Evolutionary conservation across 495 filamentous ascomycete species (phyloP).

Genomic region (Tetracladium marchalianum): DNA sequence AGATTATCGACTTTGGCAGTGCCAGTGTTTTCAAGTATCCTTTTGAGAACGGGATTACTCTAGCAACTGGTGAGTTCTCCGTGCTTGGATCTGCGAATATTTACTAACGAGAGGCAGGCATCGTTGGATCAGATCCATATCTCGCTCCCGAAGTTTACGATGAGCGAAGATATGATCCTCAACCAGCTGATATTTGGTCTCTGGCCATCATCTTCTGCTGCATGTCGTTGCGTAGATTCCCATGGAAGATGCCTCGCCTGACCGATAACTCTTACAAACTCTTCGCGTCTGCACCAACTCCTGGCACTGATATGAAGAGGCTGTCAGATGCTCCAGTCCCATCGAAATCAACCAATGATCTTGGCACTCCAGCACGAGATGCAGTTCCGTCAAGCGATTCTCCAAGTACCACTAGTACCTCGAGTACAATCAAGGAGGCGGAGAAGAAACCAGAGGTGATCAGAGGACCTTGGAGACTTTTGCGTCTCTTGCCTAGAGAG

Average conservation of each 20-base stretch:
- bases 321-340: conserved; percentile 18
- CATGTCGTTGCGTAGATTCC: conserved; percentile 92
- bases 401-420: conserved; percentile 8
- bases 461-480: conserved; percentile 85
- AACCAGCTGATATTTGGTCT: conserved; percentile 94
- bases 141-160: conserved; percentile 96
- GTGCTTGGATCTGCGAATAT: conserved; percentile 7
- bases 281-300: conserved; percentile 67
- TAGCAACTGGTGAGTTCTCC: conserved; percentile 63
- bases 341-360: conserved; percentile 17
- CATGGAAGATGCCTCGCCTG: conserved; percentile 90
- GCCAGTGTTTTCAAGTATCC: conserved; percentile 95
- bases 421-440: conserved; percentile 23
- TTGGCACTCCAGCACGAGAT: conserved; percentile 13
- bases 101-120: conserved; percentile 45
- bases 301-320: conserved; percentile 31
- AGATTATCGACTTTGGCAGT: conserved; percentile 98
- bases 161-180: conserved; percentile 86
- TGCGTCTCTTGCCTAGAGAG: conserved; percentile 86
- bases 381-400: conserved; percentile 13
- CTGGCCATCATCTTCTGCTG: conserved; percentile 98
- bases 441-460: conserved; percentile 68
- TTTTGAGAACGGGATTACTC: conserved; percentile 86
- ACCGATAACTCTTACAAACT: conserved; percentile 92
- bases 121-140: conserved; percentile 96